Evolutionary conservation across 805 yeast species (phyloP).

Genomic region (Candida coquimbonensis): DNA sequence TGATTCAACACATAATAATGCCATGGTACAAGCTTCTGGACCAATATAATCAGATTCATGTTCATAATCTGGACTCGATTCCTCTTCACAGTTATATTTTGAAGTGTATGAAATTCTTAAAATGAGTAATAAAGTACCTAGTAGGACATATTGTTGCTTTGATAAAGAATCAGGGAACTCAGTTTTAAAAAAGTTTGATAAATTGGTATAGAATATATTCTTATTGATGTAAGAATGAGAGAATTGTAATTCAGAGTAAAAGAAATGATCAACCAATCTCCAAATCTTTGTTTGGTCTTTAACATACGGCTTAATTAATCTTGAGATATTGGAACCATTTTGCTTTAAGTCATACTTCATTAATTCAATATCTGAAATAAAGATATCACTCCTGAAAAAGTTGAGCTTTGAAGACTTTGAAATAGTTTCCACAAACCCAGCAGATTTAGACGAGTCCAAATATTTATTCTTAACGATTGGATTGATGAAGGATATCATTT

Average conservation of each 20-base stretch:
- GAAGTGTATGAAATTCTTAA: conserved; percentile 4
- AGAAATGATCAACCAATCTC: conserved; percentile 7
- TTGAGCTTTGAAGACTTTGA: background rate
- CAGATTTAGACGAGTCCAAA: background rate
- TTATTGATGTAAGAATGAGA: background rate
- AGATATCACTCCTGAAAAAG: background rate
- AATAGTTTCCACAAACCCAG: background rate
- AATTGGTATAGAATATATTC: background rate
- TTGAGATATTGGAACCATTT: background rate
- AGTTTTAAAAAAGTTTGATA: background rate
- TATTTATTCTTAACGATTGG: conserved; percentile 1
- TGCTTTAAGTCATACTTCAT: conserved; percentile 1
- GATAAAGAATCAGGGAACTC: background rate
- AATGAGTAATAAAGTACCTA: conserved; percentile 2
- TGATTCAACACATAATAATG: conserved; percentile 2
- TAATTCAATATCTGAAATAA: conserved; percentile 3
- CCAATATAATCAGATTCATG: background rate
- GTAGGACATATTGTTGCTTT: background rate
- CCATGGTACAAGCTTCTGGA: conserved; percentile 5
- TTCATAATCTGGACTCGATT: too few species aligned
- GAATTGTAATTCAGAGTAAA: conserved; percentile 1
- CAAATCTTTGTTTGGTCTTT: background rate
- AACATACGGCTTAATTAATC: background rate
- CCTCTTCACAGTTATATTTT: conserved; percentile 1
- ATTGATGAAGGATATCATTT: background rate